Evolutionary conservation across 2,329 filamentous ascomycete genomes (phyloP), one percentile per base, ranked within the genome.

Genomic region (Aspergillus ustus): DNA sequence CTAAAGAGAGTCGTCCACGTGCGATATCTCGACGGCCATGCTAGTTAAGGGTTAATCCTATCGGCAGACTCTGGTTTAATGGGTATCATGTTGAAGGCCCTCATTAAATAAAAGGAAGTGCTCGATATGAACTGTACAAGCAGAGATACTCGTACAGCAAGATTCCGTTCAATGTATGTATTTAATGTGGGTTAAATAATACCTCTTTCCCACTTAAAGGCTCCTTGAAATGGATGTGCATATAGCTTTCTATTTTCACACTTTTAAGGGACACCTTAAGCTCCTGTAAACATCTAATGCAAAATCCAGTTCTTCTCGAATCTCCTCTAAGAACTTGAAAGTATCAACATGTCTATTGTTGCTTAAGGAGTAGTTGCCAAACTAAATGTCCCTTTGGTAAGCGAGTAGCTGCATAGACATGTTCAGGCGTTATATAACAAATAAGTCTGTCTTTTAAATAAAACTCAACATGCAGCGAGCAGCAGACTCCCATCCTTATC

Each of bases 201-300:
- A 46, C 20, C 65, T 83, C 78, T 50, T 50, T 28, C 8, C 22
- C 31, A 19, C 25, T 44, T 25, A 17, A 54, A 28, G 49, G 50
- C 15, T 52, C 50, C 29, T 13, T 31, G 20, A 34, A 52, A 37
- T 13, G 17, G n/a, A 31, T 37, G 29, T 5, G 29, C 20, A 37
- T 15, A 9, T 31, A 6, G 50, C 6, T 6, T 31, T 37, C 20
- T 6, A 9, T 15, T 20, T 22, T 52, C 7, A 52, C 50, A 22
- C n/a, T 52, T 20, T 40, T 40, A 8, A 52, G 17, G 20, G n/a
- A 43, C 4, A 29, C n/a, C 44, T 22, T 48, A 19, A 56, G 29
- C 53, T 56, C 53, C 25, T 34, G 20, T 5, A 56, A 48, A 56
- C 7, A 56, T 56, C 53, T n/a, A 43, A 20, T n/a, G 53, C 43